phyloP scores from a whole-genome alignment of 306 rosid species.

The Medicago truncatula region MtrunA17r5.0-ANR NC_053047.1:33130001-33130500 shows the following conservation, averaged over 20 bases:
- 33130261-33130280: slow-evolving; percentile 12
- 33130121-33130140: neutral
- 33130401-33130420: slow-evolving; percentile 83
- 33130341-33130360: slow-evolving; percentile 30
- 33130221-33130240: slow-evolving; percentile 28
- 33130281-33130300: neutral
- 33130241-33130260: slow-evolving; percentile 8
- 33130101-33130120: neutral
- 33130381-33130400: slow-evolving; percentile 63
- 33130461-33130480: slow-evolving; percentile 86
- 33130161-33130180: slow-evolving; percentile 29
- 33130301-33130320: neutral
- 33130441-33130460: slow-evolving; percentile 73
- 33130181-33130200: slow-evolving; percentile 19
- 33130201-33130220: slow-evolving; percentile 12
- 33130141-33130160: slow-evolving; percentile 26
- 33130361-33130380: slow-evolving; percentile 36
- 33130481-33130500: slow-evolving; percentile 40
- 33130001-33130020: neutral
- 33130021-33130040: neutral
- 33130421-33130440: slow-evolving; percentile 82
- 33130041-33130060: neutral
- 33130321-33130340: slow-evolving; percentile 16
- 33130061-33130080: neutral
- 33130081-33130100: neutral